A percentile compares a stretch with the other conserved stretches of the same genome.
Evolutionary conservation across 805 yeast species (phyloP).

Genomic region (Debaryomyces hansenii): DNA sequence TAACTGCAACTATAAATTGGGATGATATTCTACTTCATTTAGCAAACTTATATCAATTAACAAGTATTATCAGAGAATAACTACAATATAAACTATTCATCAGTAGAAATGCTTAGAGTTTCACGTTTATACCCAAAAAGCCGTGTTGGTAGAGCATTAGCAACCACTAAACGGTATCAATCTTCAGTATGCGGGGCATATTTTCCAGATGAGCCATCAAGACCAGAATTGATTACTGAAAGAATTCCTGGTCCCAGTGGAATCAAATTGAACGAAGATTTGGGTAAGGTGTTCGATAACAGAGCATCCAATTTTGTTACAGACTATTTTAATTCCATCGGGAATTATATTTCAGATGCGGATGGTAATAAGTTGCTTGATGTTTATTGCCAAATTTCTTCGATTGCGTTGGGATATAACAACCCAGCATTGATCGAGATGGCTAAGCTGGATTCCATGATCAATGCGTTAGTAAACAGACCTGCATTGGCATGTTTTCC

Average conservation of each 20-base stretch:
- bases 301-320: constrained; percentile 42
- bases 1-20: too few relatives aligned
- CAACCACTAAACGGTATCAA: background rate
- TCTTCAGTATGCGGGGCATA: constrained; percentile 12
- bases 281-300: constrained; percentile 41
- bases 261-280: constrained; percentile 27
- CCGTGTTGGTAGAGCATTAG: background rate
- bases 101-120: background rate
- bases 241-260: constrained; percentile 41
- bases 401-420: constrained; percentile 84
- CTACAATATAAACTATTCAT: too few relatives aligned
- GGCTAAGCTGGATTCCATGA: constrained; percentile 69
- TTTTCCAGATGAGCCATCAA: constrained; percentile 37
- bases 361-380: constrained; percentile 43
- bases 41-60: too few relatives aligned
- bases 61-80: too few relatives aligned
- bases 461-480: constrained; percentile 67
- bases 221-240: constrained; percentile 29
- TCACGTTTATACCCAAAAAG: background rate
- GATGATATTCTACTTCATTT: too few relatives aligned
- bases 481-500: constrained; percentile 49
- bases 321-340: constrained; percentile 38
- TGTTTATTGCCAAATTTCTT: constrained; percentile 69
- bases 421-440: constrained; percentile 71
- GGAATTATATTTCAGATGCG: constrained; percentile 42